These are phyloP conservation scores for Mycena belliarum DNA, from an alignment of 768 basidiomycete genomes.

Conservation along the genomic window DNA sequence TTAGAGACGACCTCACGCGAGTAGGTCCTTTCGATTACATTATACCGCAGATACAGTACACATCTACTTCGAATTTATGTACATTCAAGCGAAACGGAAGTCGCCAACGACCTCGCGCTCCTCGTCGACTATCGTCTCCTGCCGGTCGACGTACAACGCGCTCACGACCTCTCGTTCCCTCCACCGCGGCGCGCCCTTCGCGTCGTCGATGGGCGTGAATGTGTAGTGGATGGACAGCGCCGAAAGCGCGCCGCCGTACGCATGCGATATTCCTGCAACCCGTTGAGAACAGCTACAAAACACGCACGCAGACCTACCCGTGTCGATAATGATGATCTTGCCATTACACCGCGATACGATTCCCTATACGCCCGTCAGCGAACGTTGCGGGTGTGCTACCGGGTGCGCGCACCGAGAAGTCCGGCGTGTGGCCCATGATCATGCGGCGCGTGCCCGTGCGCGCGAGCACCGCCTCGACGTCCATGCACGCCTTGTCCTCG, in stretches of 20 bases:
- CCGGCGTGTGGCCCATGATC: slow-evolving; percentile 97
- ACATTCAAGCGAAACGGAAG: slow-evolving; percentile 29
- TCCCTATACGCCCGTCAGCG: slow-evolving; percentile 39
- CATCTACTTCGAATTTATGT: too few species aligned
- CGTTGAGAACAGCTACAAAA: not conserved
- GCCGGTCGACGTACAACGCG: slow-evolving; percentile 59
- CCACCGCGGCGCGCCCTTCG: slow-evolving; percentile 46
- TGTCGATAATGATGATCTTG: slow-evolving; percentile 96
- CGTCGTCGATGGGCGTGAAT: slow-evolving; percentile 58
- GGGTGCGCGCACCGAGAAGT: slow-evolving; percentile 72
- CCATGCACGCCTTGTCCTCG: slow-evolving; percentile 68
- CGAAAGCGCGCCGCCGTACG: slow-evolving; percentile 91
- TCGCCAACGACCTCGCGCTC: slow-evolving; percentile 47
- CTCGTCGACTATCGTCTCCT: slow-evolving; percentile 52
- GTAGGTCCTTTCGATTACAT: too few species aligned
- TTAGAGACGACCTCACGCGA: slow-evolving; percentile 46
- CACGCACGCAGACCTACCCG: slow-evolving; percentile 47
- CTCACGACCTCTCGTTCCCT: slow-evolving; percentile 64
- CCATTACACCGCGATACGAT: slow-evolving; percentile 87
- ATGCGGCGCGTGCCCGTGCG: slow-evolving; percentile 82
- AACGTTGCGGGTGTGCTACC: not conserved
- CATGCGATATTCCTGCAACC: slow-evolving; percentile 81
- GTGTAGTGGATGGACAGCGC: slow-evolving; percentile 87
- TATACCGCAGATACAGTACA: not conserved
- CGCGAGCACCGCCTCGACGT: slow-evolving; percentile 69